Percentiles rank a stretch among this genome's conserved stretches.
phyloP scores from a whole-genome alignment of 108 stramenopile species.

The Fistulifera solaris region DNA sequence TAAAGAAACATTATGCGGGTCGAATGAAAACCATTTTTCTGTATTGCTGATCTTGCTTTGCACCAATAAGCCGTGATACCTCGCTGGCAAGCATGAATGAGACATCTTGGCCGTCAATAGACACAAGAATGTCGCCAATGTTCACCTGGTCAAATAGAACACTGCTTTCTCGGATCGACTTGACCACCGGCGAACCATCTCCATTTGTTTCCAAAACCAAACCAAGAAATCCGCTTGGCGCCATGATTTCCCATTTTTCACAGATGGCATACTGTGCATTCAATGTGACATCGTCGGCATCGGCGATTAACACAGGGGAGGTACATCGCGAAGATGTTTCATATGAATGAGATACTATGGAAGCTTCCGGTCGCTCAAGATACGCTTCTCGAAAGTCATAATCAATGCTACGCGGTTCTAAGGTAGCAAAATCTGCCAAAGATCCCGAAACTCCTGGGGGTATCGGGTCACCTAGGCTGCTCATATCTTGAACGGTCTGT shows the following conservation, averaged over 20 bases:
- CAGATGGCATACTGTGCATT: slow-evolving; percentile 39
- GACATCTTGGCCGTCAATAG: slow-evolving; percentile 75
- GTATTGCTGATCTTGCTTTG: not conserved
- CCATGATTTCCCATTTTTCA: slow-evolving; percentile 35
- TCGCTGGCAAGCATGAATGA: slow-evolving; percentile 63
- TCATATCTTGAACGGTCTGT: slow-evolving; percentile 47
- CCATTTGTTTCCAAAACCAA: slow-evolving; percentile 80
- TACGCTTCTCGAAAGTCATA: slow-evolving; percentile 43
- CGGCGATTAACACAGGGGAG: slow-evolving; percentile 22
- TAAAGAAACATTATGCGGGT: too few relatives aligned
- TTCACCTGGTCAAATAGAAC: slow-evolving; percentile 52
- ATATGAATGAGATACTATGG: slow-evolving; percentile 2
- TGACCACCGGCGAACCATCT: slow-evolving; percentile 65
- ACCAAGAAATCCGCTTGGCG: slow-evolving; percentile 68
- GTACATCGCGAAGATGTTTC: slow-evolving; percentile 1
- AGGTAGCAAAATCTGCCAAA: slow-evolving; percentile 35
- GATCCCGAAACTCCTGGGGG: slow-evolving; percentile 34
- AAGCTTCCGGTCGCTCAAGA: slow-evolving; percentile 10
- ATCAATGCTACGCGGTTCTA: slow-evolving; percentile 36
- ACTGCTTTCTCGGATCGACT: slow-evolving; percentile 75
- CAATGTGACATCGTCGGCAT: slow-evolving; percentile 48
- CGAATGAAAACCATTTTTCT: not conserved
- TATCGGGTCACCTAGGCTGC: slow-evolving; percentile 74
- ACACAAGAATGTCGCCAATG: slow-evolving; percentile 66
- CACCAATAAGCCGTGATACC: slow-evolving; percentile 56